phyloP scores from a whole-genome alignment of 139 green algal species.

The Micromonas commoda region DNA sequence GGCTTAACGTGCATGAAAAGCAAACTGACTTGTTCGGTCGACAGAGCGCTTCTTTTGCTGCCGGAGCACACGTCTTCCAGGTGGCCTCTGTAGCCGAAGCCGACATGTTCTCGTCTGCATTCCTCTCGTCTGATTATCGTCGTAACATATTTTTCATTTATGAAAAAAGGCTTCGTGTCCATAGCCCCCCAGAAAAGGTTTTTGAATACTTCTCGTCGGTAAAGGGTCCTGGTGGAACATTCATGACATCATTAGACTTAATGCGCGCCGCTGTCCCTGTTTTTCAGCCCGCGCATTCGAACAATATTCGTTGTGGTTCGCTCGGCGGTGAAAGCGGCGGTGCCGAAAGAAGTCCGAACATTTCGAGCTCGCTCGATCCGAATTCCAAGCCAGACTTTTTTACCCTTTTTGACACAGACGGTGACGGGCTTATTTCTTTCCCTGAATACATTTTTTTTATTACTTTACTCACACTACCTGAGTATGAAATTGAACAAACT shows the following conservation, averaged over 20 bases:
- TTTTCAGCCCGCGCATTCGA: background rate
- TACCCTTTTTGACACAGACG: background rate
- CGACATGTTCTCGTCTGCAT: background rate
- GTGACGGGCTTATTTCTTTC: conserved; percentile 4
- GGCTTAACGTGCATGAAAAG: too few relatives aligned
- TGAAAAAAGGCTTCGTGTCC: background rate
- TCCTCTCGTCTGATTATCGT: background rate
- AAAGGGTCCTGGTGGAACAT: background rate
- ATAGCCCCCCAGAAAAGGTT: background rate
- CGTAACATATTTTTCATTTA: conserved; percentile 5
- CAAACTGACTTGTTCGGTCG: too few relatives aligned
- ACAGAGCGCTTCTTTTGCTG: background rate
- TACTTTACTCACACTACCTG: background rate
- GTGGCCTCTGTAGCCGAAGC: background rate
- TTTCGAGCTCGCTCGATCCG: background rate
- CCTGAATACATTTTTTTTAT: conserved; percentile 10
- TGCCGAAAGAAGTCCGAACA: background rate
- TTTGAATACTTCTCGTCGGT: conserved; percentile 11
- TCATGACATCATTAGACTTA: conserved; percentile 6
- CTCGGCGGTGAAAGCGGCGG: background rate
- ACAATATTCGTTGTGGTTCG: background rate
- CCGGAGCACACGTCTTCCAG: too few relatives aligned
- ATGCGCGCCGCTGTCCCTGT: conserved; percentile 3
- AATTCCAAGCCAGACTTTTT: background rate
- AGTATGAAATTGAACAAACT: background rate